Evolutionary conservation across 139 green algal species (phyloP), one percentile per base, ranked within the genome.

Genomic region (Asterochloris sp.): DNA sequence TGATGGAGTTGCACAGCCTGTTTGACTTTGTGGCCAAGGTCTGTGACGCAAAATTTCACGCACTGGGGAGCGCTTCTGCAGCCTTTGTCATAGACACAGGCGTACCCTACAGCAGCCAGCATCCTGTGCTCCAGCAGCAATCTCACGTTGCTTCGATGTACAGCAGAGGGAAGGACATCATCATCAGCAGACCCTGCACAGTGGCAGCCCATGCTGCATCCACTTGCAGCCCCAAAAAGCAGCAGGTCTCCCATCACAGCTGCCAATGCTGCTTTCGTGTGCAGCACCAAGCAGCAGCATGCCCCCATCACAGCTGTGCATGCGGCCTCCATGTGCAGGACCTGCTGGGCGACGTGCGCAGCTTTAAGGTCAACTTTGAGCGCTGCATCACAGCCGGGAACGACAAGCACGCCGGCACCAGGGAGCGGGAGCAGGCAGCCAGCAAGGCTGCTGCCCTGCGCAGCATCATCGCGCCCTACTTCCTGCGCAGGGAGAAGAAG

Each of bases 401-500:
- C 47, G 87, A 94, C 87, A 88, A 88, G 61, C 73, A 91, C 69
- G 92, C 92, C 24, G 91, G 85, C 0, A 62, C 87, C 78, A 66
- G 88, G 0, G 90, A 94, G 81, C 86, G 90, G 24, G 78, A 92
- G 75, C 73, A 89, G 0, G 94, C 90, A 0, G 89, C 88, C 13
- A 90, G 84, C 14, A 85, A 88, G 16, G 92, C 91, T 0, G 85
- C 83, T 21, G 84, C 92, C 81, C 87, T 98, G 85, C 89, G 93
- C 0, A 78, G 81, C 8, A 83, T 83, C 24, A 92, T 95, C 11
- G 89, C 85, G 61, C 93, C 96, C 26, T 97, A 90, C 87, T 93
- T 99, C 62, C 85, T 99, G 80, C 86, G 96, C 0, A 88, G 96
- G 4, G 93, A 98, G 83, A 99, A 99, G 87, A 91, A 93, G 74